Conservation (phyloP, 345 rosid species). For the Syzygium jambos region DNA sequence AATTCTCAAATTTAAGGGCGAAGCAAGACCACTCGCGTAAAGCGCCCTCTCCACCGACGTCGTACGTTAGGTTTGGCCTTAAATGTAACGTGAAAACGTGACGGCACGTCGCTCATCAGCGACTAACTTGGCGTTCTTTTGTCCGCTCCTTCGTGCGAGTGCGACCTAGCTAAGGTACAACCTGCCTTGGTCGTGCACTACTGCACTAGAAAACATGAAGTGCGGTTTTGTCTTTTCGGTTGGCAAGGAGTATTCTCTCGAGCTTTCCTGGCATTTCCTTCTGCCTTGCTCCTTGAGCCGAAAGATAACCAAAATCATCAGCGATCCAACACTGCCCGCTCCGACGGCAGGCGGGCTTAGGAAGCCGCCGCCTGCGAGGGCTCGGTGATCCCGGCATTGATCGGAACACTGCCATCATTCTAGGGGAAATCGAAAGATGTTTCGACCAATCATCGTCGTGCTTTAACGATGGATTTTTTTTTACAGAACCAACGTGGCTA, state of each 20-base stretch:
- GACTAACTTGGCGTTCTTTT: neutral
- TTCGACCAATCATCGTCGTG: neutral
- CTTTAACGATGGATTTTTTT: too few relatives aligned
- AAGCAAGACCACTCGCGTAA: accelerated
- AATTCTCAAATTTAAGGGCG: neutral
- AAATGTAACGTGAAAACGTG: neutral
- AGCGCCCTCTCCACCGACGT: neutral
- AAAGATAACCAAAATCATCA: neutral
- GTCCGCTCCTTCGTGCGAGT: neutral
- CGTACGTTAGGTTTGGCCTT: neutral
- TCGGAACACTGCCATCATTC: accelerated
- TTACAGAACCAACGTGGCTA: accelerated
- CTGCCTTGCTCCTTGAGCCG: neutral
- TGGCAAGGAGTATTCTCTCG: neutral
- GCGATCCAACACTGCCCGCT: accelerated
- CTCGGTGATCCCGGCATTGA: accelerated
- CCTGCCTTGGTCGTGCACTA: neutral
- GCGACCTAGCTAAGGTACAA: neutral
- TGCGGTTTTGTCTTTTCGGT: neutral
- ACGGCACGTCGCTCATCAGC: neutral
- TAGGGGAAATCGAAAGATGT: too few relatives aligned
- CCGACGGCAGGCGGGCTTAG: accelerated
- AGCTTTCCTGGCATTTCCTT: neutral
- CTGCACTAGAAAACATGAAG: too few relatives aligned
- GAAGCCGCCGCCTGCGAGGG: accelerated